phyloP scores from a whole-genome alignment of 306 rosid genomes.

The Spatholobus suberectus region DNA sequence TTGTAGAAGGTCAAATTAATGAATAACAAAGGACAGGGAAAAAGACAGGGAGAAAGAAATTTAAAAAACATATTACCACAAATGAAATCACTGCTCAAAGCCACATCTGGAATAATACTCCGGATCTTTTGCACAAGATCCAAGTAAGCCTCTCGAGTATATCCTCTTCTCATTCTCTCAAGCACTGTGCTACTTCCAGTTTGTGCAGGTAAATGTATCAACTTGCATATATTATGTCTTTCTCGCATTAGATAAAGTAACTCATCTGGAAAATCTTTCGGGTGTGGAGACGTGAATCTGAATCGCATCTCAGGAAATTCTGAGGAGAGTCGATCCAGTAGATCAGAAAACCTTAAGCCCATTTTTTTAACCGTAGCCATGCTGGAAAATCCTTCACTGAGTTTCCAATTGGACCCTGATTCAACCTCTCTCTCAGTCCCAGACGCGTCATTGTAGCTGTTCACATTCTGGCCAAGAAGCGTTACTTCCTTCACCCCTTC shows the following conservation, averaged over 20 bases:
- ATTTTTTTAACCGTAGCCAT: constrained; percentile 75
- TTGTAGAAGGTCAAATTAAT: constrained; percentile 26
- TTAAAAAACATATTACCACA: constrained; percentile 62
- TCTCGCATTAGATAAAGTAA: constrained; percentile 87
- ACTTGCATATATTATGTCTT: constrained; percentile 83
- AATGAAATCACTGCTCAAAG: constrained; percentile 93
- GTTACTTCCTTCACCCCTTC: constrained; percentile 97
- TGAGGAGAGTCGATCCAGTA: constrained; percentile 77
- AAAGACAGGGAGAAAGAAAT: background rate
- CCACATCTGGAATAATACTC: constrained; percentile 82
- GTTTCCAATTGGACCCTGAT: constrained; percentile 75
- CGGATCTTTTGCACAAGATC: constrained; percentile 90
- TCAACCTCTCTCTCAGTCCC: constrained; percentile 63
- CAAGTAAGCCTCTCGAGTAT: constrained; percentile 89
- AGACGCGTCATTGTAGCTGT: constrained; percentile 90
- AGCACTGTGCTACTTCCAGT: constrained; percentile 76
- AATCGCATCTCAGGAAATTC: constrained; percentile 97
- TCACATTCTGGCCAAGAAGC: constrained; percentile 96
- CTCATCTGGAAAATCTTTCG: constrained; percentile 95
- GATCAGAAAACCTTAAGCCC: constrained; percentile 91
- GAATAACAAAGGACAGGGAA: constrained; percentile 5
- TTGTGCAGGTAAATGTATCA: constrained; percentile 93
- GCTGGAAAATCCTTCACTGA: constrained; percentile 93
- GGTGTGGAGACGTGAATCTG: constrained; percentile 98
- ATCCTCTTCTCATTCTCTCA: constrained; percentile 96